Evolutionary conservation across 2,329 filamentous ascomycete genomes (phyloP).

Genomic region (Onygenales sp.): DNA sequence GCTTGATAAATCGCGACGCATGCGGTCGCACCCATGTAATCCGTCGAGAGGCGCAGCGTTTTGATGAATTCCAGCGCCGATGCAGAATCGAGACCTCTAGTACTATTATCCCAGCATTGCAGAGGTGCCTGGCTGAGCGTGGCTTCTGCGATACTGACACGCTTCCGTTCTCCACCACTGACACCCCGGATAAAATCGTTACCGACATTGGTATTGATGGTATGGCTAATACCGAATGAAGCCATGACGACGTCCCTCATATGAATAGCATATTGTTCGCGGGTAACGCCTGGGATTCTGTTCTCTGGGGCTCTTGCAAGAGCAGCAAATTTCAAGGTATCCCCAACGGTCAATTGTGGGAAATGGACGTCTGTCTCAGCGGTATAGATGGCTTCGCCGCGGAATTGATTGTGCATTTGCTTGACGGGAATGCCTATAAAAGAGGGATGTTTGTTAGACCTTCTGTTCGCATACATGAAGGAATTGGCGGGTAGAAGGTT

Average conservation of each 20-base stretch:
- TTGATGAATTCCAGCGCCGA: constrained; percentile 59
- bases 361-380: constrained; percentile 81
- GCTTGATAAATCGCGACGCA: constrained; percentile 84
- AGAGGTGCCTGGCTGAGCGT: constrained; percentile 66
- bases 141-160: constrained; percentile 74
- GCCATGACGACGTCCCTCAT: constrained; percentile 39
- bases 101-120: constrained; percentile 67
- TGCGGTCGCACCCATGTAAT: constrained; percentile 73
- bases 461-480: not conserved
- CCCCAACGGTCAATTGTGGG: constrained; percentile 74
- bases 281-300: constrained; percentile 48
- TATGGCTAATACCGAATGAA: constrained; percentile 48
- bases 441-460: not conserved
- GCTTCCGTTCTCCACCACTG: constrained; percentile 69
- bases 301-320: constrained; percentile 77
- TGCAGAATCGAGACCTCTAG: constrained; percentile 58
- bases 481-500: constrained; percentile 7
- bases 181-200: constrained; percentile 73
- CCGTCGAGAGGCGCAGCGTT: constrained; percentile 68
- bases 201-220: constrained; percentile 73
- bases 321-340: constrained; percentile 76
- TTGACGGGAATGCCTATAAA: constrained; percentile 1
- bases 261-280: constrained; percentile 29
- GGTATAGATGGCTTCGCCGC: constrained; percentile 78
- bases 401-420: constrained; percentile 48